These are phyloP conservation scores for Sphagnum contortum DNA, from an alignment of 225 moss, liverwort and hornwort species.

Conservation along the genomic window DNA sequence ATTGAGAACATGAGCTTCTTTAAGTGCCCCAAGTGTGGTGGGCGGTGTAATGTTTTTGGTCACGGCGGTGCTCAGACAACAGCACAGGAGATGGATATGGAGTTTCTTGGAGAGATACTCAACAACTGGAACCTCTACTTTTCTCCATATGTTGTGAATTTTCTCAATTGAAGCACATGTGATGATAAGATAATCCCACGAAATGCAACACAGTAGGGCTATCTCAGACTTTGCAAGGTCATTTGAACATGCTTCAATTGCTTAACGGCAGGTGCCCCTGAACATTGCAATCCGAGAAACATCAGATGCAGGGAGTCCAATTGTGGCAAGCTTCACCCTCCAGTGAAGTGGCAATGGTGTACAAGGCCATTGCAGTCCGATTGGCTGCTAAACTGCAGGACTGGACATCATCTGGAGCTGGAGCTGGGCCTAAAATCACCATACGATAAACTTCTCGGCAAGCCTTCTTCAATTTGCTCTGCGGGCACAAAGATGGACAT, in stretches of 20 bases:
- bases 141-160: too few species aligned
- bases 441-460: constrained; percentile 5
- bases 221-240: too few species aligned
- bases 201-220: too few species aligned
- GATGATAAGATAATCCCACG: too few species aligned
- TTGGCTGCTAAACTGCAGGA: constrained; percentile 49
- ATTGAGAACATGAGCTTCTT: constrained; percentile 98
- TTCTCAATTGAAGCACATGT: too few species aligned
- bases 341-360: constrained; percentile 49
- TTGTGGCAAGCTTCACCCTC: constrained; percentile 68
- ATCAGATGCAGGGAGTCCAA: constrained; percentile 77
- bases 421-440: constrained; percentile 33
- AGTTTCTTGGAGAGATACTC: constrained; percentile 88
- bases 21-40: constrained; percentile 87
- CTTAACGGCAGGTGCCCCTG: constrained; percentile 27
- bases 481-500: too few species aligned
- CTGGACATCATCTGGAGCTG: constrained; percentile 27
- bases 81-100: constrained; percentile 79
- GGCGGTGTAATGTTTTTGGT: constrained; percentile 69
- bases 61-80: constrained; percentile 81
- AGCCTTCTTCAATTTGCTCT: too few species aligned
- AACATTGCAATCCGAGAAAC: constrained; percentile 66
- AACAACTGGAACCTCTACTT: too few species aligned
- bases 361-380: constrained; percentile 56
- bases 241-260: too few species aligned